A percentile compares a stretch with the other conserved stretches of the same genome.
Conservation (phyloP, 106 monocot genomes). For the Vanilla planifolia region DNA sequence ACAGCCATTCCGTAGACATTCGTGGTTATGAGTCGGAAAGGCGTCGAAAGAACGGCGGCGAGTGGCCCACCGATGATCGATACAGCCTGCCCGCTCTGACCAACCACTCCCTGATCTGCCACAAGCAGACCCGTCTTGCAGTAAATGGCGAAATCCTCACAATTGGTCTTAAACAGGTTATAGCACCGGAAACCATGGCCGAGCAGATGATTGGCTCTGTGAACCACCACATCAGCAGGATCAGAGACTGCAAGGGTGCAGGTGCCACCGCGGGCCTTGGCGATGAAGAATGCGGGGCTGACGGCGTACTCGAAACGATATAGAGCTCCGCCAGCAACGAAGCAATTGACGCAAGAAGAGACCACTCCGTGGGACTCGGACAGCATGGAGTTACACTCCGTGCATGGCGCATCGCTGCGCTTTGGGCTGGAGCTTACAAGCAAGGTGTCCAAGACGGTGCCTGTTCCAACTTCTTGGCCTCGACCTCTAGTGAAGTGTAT, state of each 20-base stretch:
- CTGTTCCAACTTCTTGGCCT: slow-evolving; percentile 78
- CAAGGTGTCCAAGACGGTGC: slow-evolving; percentile 49
- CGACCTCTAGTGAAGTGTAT: slow-evolving; percentile 80
- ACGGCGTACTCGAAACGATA: slow-evolving; percentile 61
- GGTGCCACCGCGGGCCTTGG: slow-evolving; percentile 79
- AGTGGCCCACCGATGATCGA: slow-evolving; percentile 54
- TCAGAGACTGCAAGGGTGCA: slow-evolving; percentile 79
- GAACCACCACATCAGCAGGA: slow-evolving; percentile 29
- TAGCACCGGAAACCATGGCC: slow-evolving; percentile 63
- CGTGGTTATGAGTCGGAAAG: slow-evolving; percentile 46
- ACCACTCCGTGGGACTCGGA: slow-evolving; percentile 57
- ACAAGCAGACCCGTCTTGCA: slow-evolving; percentile 84
- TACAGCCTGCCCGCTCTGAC: slow-evolving; percentile 66
- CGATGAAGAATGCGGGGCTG: slow-evolving; percentile 58
- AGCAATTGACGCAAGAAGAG: slow-evolving; percentile 75
- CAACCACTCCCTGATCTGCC: slow-evolving; percentile 36
- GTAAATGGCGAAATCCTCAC: slow-evolving; percentile 96
- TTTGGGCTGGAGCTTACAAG: slow-evolving; percentile 51
- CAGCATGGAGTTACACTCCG: slow-evolving; percentile 53
- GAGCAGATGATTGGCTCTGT: slow-evolving; percentile 67
- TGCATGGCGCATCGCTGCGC: slow-evolving; percentile 17
- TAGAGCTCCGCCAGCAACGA: slow-evolving; percentile 49
- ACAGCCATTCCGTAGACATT: slow-evolving; percentile 29
- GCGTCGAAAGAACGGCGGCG: slow-evolving; percentile 45
- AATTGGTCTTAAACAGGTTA: slow-evolving; percentile 80